Conservation (phyloP, 2,329 filamentous ascomycete species). For the Fusarium chlamydosporum region DNA sequence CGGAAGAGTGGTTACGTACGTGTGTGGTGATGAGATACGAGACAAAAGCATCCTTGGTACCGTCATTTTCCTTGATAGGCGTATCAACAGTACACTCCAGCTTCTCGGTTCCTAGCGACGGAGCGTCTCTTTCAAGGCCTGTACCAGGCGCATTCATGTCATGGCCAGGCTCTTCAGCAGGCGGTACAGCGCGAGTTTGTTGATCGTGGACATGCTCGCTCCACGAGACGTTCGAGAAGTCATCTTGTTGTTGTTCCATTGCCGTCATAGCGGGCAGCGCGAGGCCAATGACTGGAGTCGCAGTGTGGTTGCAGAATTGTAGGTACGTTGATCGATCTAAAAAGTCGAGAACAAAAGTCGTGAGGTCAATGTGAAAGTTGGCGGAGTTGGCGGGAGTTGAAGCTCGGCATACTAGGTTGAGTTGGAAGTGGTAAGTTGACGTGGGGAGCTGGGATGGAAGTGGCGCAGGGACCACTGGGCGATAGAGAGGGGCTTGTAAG, state of each 20-base stretch:
- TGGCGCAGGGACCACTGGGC: slow-evolving; percentile 40
- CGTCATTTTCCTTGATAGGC: slow-evolving; percentile 94
- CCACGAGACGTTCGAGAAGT: slow-evolving; percentile 88
- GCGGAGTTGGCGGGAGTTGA: slow-evolving; percentile 43
- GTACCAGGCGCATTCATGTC: slow-evolving; percentile 62
- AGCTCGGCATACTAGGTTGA: slow-evolving; percentile 34
- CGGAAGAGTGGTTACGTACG: slow-evolving; percentile 62
- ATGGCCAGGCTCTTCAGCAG: slow-evolving; percentile 50
- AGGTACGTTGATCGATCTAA: slow-evolving; percentile 2
- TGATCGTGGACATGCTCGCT: slow-evolving; percentile 69
- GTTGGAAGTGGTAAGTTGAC: slow-evolving; percentile 25
- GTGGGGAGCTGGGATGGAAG: slow-evolving; percentile 39
- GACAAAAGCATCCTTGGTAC: slow-evolving; percentile 95
- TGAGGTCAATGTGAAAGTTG: slow-evolving; percentile 14
- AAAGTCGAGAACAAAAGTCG: slow-evolving; percentile 1
- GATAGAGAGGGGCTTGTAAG: slow-evolving; percentile 37
- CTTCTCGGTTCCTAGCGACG: slow-evolving; percentile 77
- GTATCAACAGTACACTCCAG: slow-evolving; percentile 87
- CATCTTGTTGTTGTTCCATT: slow-evolving; percentile 70
- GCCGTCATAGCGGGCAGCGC: slow-evolving; percentile 53
- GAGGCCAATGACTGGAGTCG: slow-evolving; percentile 6
- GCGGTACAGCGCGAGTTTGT: slow-evolving; percentile 37
- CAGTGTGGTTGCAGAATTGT: neutral
- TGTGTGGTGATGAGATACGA: slow-evolving; percentile 95
- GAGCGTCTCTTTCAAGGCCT: slow-evolving; percentile 69